Conservation (phyloP, 2,329 filamentous ascomycete species). For the Mycocentrospora acerina region DNA sequence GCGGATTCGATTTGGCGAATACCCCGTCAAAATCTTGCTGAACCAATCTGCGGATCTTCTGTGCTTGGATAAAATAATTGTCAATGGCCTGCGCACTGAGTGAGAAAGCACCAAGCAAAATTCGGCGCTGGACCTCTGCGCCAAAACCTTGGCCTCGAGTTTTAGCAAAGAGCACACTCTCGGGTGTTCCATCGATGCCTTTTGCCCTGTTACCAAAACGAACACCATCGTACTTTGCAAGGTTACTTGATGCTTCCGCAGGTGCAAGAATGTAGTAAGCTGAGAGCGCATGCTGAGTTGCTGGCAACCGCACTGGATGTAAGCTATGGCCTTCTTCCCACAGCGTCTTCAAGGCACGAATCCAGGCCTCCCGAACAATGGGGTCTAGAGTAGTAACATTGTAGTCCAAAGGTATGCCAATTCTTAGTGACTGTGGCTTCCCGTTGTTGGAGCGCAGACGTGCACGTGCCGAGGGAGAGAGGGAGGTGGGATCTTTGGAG, state of each 20-base stretch:
- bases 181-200: conserved; percentile 58
- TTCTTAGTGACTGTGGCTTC: conserved; percentile 33
- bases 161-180: conserved; percentile 63
- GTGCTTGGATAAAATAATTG: conserved; percentile 95
- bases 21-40: conserved; percentile 82
- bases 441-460: conserved; percentile 25
- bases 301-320: conserved; percentile 76
- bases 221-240: conserved; percentile 96
- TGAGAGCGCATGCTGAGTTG: conserved; percentile 80
- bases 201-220: conserved; percentile 71
- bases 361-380: conserved; percentile 70
- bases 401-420: conserved; percentile 73
- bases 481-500: conserved; percentile 71
- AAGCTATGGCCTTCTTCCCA: conserved; percentile 68
- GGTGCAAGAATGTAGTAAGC: conserved; percentile 96
- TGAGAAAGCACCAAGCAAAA: conserved; percentile 86
- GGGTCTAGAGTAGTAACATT: conserved; percentile 80
- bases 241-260: conserved; percentile 91
- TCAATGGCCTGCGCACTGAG: conserved; percentile 88
- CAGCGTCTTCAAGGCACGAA: conserved; percentile 60
- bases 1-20: conserved; percentile 69
- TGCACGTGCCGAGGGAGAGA: conserved; percentile 59
- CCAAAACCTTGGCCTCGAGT: conserved; percentile 78
- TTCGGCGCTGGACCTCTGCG: conserved; percentile 79
- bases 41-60: conserved; percentile 80